Evolutionary conservation across 106 monocot genomes (phyloP).

Genomic region (Acorus gramineus): DNA sequence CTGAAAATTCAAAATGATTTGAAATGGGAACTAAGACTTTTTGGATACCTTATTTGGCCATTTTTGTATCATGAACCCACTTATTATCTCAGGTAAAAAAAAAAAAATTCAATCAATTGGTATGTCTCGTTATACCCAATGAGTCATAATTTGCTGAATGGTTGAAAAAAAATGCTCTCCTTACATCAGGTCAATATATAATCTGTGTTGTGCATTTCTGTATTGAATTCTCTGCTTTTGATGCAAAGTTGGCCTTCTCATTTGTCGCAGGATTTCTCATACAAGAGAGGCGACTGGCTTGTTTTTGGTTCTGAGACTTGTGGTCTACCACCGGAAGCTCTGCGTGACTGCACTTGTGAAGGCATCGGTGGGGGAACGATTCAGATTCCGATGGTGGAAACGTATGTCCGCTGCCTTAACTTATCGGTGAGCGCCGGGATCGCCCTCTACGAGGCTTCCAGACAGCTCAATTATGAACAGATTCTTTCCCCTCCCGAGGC

Average conservation of each 20-base stretch:
- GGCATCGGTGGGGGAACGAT: conserved; percentile 72
- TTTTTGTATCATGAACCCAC: too few relatives aligned
- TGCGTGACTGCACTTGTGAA: conserved; percentile 58
- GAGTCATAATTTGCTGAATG: too few relatives aligned
- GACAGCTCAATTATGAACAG: conserved; percentile 79
- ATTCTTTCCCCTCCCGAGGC: conserved; percentile 25
- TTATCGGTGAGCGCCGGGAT: conserved; percentile 94
- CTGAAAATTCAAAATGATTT: too few relatives aligned
- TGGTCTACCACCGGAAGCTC: conserved; percentile 65
- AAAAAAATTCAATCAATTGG: too few relatives aligned
- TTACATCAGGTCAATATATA: too few relatives aligned
- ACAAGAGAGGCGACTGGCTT: conserved; percentile 83
- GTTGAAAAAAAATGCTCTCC: too few relatives aligned
- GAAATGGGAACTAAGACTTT: too few relatives aligned
- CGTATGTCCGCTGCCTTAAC: conserved; percentile 89
- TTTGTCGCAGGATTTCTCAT: conserved; percentile 55
- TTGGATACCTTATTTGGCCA: too few relatives aligned
- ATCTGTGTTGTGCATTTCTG: too few relatives aligned
- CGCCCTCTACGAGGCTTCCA: conserved; percentile 82
- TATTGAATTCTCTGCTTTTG: neutral
- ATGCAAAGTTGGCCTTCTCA: neutral
- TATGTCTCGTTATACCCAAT: too few relatives aligned
- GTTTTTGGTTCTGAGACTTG: conserved; percentile 93
- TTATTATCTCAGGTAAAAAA: too few relatives aligned
- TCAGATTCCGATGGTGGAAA: conserved; percentile 93